Base-by-base conservation (phyloP, 352 stramenopile genomes). In the Globisporangium yorkense region DNA sequence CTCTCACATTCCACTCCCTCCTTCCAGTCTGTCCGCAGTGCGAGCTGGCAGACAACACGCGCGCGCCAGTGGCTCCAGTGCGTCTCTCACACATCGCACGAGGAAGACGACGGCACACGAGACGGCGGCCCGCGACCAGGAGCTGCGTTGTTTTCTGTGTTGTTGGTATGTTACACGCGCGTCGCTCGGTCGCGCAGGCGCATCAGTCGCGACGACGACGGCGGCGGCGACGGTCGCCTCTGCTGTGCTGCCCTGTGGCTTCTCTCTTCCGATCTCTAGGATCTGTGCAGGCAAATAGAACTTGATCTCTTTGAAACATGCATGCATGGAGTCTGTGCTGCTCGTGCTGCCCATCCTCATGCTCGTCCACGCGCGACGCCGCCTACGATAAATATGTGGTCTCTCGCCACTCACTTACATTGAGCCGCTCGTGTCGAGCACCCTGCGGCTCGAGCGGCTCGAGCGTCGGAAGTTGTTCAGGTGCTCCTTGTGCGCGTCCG, bases 401-500 rank as follows among this genome's bases (percentile, higher is more conserved):
- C n/a, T 18, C 31, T 12, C 13, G 27, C 8, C 15, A 3, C 29
- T 3, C 29, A 5, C 48, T 40, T 5, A 55, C 33, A 21, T 35
- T 2, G 33, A 8, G n/a, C 50, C 33, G 50, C 33, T 35, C 35
- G 52, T 51, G 40, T 57, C 55, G 21, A 55, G 21, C 20, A 55
- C 33, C 37, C 31, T 51, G 41, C 57, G 57, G 35, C 57, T 63
- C 8, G 50, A 47, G 2, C 57, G 35, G 43, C 51, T 57, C 20
- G 49, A 57, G 41, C 57, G 49, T 5, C 57, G 49, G 20, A 63
- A 63, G 50, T 63, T 63, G 50, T 9, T 73, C 49, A 79, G 70
- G 54, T 82, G 72, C 50, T 71, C 75, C 51, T 77, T 67, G 4
- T 73, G 69, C 35, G 68, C 60, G 47, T 70, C 59, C 31, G 75